Percentiles rank a stretch among this genome's conserved stretches.
These are phyloP conservation scores for Pythium volutum DNA, from an alignment of 352 stramenopile species.

Conservation along the genomic window DNA sequence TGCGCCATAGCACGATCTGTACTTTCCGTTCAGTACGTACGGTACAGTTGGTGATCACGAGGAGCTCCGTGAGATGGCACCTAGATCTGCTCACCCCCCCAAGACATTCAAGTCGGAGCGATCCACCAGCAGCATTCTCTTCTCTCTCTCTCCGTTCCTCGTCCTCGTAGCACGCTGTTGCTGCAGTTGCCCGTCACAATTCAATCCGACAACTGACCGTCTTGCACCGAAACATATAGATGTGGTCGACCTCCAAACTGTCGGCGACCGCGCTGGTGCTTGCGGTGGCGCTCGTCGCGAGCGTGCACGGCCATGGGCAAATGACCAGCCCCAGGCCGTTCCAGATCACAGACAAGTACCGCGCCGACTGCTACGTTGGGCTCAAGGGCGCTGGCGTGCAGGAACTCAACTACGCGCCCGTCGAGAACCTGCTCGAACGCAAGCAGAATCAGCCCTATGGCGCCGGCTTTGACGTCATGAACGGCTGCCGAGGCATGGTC, in stretches of 20 bases:
- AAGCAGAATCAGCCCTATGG: constrained; percentile 43
- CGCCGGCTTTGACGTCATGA: constrained; percentile 53
- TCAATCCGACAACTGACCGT: not conserved
- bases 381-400: constrained; percentile 47
- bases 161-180: too few relatives aligned
- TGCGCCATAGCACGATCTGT: too few relatives aligned
- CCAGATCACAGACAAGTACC: constrained; percentile 34
- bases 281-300: constrained; percentile 9
- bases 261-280: constrained; percentile 1
- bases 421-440: constrained; percentile 53
- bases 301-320: constrained; percentile 24
- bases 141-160: too few relatives aligned
- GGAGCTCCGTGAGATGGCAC: too few relatives aligned
- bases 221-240: not conserved
- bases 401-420: constrained; percentile 46
- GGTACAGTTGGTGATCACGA: not conserved
- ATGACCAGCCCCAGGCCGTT: constrained; percentile 23
- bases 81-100: too few relatives aligned
- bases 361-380: constrained; percentile 32
- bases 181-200: constrained; percentile 1
- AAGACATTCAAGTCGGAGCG: not conserved
- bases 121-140: constrained; percentile 15
- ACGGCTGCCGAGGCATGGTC: constrained; percentile 54
- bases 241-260: constrained; percentile 9
- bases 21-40: not conserved